Base-by-base conservation (phyloP, 2,329 filamentous ascomycete genomes). In the Acephala macrosclerotiorum region DNA sequence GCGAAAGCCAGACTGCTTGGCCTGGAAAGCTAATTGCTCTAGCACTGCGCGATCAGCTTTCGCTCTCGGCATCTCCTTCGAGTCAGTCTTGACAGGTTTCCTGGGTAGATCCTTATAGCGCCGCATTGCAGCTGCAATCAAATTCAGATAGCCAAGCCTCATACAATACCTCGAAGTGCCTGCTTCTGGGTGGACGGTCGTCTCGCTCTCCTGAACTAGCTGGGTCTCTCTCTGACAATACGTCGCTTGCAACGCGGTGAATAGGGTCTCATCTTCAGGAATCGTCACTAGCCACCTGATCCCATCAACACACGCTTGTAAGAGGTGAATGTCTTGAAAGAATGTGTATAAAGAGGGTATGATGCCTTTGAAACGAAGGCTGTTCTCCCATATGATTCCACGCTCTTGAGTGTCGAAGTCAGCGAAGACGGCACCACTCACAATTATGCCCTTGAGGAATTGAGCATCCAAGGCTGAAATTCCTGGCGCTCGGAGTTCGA, bases 341-440 rank as follows among this genome's bases (percentile, higher is more conserved):
- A 71, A 71, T 26, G 42, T 71, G 1, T 20, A 61, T 18, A 70
- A 58, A 29, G 67, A 70, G 4, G 64, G 67, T 33, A 70, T 65
- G 20, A 69, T 60, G 22, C 61, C 61, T 36, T 63, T 63, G 53
- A 68, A 66, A 29, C 35, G 29, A 18, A 58, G 47, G 4, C 68
- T 57, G 22, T 65, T 68, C 35, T 61, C 20, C 63, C 61, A 69
- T 59, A 71, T 71, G 8, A 35, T 18, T 1, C 38, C 60, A n/a
- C 67, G 67, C 60, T 71, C 69, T 61, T 65, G 58, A 45, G 16
- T 26, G 33, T 25, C 68, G 42, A 70, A 70, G 42, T 18, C 62
- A 64, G 59, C 61, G 33, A 70, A 70, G 25, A 68, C 65, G 0
- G 22, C 25, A n/a, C 64, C 62, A 11, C 49, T 29, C 7, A 63